A percentile compares a stretch with the other conserved stretches of the same genome.
Evolutionary conservation across 371 early-diverging fungal species (phyloP).

Genomic region (Lichtheimia ornata): DNA sequence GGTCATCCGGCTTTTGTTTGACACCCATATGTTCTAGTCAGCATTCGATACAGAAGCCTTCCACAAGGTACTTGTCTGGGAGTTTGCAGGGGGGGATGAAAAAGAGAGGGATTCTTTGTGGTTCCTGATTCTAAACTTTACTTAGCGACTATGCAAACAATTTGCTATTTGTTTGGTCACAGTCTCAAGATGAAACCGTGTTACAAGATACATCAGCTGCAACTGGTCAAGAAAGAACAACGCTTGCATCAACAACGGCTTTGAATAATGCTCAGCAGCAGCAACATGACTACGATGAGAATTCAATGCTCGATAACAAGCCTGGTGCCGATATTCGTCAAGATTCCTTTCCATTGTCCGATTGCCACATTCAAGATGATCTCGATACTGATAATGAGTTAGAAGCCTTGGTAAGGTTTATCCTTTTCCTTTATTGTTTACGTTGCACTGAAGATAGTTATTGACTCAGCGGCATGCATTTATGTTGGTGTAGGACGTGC

Average conservation of each 20-base stretch:
- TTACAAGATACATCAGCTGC: conserved; percentile 8
- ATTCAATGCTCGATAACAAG: neutral
- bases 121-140: conserved; percentile 43
- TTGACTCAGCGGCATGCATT: neutral
- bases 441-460: neutral
- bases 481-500: conserved; percentile 38
- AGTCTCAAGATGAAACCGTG: conserved; percentile 44
- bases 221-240: neutral
- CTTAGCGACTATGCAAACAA: conserved; percentile 42
- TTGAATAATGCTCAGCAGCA: too few relatives aligned
- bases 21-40: conserved; percentile 12
- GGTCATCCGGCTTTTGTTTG: neutral
- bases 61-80: neutral
- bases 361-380: conserved; percentile 2
- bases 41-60: conserved; percentile 5
- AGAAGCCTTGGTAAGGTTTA: conserved; percentile 41
- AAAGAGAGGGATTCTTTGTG: conserved; percentile 3
- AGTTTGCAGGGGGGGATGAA: neutral
- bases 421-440: neutral
- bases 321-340: too few relatives aligned
- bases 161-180: conserved; percentile 40
- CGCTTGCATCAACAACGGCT: too few relatives aligned
- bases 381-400: conserved; percentile 30
- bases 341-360: too few relatives aligned
- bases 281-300: conserved; percentile 9